A percentile compares a stretch with the other conserved stretches of the same genome.
Evolutionary conservation across 768 basidiomycete genomes (phyloP).

Genomic region (Pleurotus tuoliensis): DNA sequence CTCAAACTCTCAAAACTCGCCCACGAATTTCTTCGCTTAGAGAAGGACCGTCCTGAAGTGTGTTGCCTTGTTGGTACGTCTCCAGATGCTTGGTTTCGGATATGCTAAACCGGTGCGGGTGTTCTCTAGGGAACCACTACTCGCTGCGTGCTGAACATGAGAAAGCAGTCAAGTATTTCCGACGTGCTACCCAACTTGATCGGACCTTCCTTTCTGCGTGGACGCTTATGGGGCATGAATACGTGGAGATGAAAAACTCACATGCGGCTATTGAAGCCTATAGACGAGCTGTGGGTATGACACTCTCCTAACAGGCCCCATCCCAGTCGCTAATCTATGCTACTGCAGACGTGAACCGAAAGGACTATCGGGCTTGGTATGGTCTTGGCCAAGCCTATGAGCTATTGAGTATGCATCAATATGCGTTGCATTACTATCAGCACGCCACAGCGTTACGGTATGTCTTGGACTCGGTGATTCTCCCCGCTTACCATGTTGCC

Average conservation of each 20-base stretch:
- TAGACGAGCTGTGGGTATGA: conserved; percentile 87
- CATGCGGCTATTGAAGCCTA: conserved; percentile 99
- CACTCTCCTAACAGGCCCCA: background rate
- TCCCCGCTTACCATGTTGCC: conserved; percentile 4
- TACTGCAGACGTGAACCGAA: conserved; percentile 81
- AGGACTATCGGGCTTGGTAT: conserved; percentile 98
- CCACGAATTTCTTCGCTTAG: conserved; percentile 83
- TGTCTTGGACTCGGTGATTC: conserved; percentile 10
- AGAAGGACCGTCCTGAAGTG: conserved; percentile 93
- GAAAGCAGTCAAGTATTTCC: conserved; percentile 94
- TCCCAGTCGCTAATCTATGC: background rate
- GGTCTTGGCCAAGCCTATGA: conserved; percentile 98
- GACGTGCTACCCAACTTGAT: conserved; percentile 91
- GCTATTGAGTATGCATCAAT: conserved; percentile 93
- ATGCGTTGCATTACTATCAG: conserved; percentile 95
- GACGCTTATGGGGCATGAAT: conserved; percentile 99
- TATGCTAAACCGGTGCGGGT: background rate
- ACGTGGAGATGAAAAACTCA: conserved; percentile 98
- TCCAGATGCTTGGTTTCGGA: conserved; percentile 2
- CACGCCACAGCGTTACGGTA: conserved; percentile 90
- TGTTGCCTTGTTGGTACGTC: conserved; percentile 90
- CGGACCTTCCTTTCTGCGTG: conserved; percentile 94
- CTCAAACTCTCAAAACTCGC: conserved; percentile 88
- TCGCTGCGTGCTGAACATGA: conserved; percentile 91
- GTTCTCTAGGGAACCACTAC: conserved; percentile 85